Base-by-base conservation (phyloP, 2,329 filamentous ascomycete species). In the Botrytis sinoallii region DNA sequence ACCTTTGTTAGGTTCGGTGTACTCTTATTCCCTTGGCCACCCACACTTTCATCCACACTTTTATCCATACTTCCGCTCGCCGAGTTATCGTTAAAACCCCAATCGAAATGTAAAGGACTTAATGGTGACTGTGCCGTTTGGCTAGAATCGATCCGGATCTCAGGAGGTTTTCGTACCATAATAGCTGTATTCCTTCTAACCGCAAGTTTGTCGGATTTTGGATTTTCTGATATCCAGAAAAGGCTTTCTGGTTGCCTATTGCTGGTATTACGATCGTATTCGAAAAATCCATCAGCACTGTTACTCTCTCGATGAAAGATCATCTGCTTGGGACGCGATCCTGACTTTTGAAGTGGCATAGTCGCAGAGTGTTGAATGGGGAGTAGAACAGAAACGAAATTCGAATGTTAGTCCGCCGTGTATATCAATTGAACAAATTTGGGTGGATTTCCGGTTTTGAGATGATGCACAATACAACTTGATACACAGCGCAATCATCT, bases 241-340 rank as follows among this genome's bases (percentile, higher is more conserved):
- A 72, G 3, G 18, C 71, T 63, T 63, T 64, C 57, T 29, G 48
- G 29, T 20, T 68, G 71, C 71, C 71, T 72, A 52, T 69, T 67
- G 29, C 42, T 48, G 38, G 64, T 72, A 64, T 68, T 20, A 72
- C 71, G 29, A 52, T 69, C 71, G 52, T 72, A 72, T 69, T 52
- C 40, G 29, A 68, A 69, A 40, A 68, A 57, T 5, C n/a, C 70
- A 42, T 65, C 46, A 32, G 70, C n/a, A 48, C 60, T 44, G 61
- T 44, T 71, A 44, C 70, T 66, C 38, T 63, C 55, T 20, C 29
- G 59, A 65, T 65, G 35, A n/a, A 61, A 63, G 25, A 55, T n/a
- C 35, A 65, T 35, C 25, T 57, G n/a, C 42, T 66, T 66, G 25
- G 55, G 38, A 12, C 46, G 35, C 22, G 70, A 66, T 10, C 44